These are phyloP conservation scores for Paramecium sexaurelia DNA, from an alignment of 73 alveolate species.

Conservation along the genomic window DNA sequence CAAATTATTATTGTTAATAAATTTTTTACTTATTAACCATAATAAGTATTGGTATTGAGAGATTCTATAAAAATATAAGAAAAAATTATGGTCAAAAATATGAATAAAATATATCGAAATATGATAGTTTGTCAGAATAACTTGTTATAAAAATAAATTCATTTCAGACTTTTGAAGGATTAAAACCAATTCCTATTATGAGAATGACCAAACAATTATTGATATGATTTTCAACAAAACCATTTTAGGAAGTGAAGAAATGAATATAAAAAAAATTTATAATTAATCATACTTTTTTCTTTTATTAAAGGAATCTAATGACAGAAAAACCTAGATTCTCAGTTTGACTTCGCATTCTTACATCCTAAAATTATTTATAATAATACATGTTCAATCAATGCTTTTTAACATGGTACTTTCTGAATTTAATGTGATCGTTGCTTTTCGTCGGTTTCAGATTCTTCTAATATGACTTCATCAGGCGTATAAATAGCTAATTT, in stretches of 20 bases:
- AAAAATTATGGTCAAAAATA: too few relatives aligned
- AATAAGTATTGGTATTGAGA: too few relatives aligned
- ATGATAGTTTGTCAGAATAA: too few relatives aligned
- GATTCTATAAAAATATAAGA: too few relatives aligned
- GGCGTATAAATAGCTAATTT: background rate
- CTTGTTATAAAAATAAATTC: background rate
- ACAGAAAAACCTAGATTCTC: constrained; percentile 23
- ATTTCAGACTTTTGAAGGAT: background rate
- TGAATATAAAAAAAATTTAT: background rate
- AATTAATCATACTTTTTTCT: constrained; percentile 6
- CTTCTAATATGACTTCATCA: constrained; percentile 21
- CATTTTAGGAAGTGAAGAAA: background rate
- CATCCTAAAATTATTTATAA: background rate
- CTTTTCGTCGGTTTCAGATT: constrained; percentile 2
- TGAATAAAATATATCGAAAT: too few relatives aligned
- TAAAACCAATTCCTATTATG: background rate
- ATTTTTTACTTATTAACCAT: too few relatives aligned
- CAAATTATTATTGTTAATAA: too few relatives aligned
- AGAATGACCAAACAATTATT: background rate
- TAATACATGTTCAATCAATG: background rate
- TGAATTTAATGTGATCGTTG: background rate
- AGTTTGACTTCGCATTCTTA: background rate
- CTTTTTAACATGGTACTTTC: background rate
- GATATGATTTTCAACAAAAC: background rate
- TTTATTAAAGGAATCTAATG: background rate